Conservation (phyloP, 768 basidiomycete species). For the Gelatoporia subvermispora region DNA sequence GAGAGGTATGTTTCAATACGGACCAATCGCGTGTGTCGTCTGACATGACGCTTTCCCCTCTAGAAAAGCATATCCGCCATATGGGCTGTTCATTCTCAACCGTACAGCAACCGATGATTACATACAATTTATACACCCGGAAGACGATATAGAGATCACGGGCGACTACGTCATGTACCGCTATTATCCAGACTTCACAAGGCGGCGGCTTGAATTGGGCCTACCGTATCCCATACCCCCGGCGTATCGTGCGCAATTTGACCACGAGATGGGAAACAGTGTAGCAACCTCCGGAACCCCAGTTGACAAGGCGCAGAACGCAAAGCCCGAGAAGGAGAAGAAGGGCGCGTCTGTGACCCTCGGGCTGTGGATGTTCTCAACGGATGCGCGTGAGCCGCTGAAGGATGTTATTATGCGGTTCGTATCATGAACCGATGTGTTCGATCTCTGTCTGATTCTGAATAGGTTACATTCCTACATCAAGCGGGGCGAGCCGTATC, state of each 20-base stretch:
- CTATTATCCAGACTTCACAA: slow-evolving; percentile 66
- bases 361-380: slow-evolving; percentile 73
- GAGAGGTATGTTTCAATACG: slow-evolving; percentile 54
- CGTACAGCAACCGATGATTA: slow-evolving; percentile 78
- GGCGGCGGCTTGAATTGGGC: slow-evolving; percentile 27
- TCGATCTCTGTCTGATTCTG: background rate
- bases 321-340: slow-evolving; percentile 35
- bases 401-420: slow-evolving; percentile 68
- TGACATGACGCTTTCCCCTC: background rate
- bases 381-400: slow-evolving; percentile 66
- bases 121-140: slow-evolving; percentile 67
- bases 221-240: slow-evolving; percentile 19
- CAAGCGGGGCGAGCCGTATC: slow-evolving; percentile 63
- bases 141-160: slow-evolving; percentile 63
- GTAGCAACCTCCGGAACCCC: slow-evolving; percentile 6
- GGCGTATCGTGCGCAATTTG: slow-evolving; percentile 15
- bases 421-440: slow-evolving; percentile 11
- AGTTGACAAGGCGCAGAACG: slow-evolving; percentile 38
- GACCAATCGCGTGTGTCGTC: background rate
- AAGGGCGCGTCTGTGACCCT: slow-evolving; percentile 57
- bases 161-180: slow-evolving; percentile 71
- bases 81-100: slow-evolving; percentile 83
- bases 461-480: slow-evolving; percentile 61
- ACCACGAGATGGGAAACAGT: slow-evolving; percentile 11
- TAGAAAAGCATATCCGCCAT: slow-evolving; percentile 74